These are phyloP conservation scores for Cyphellophora attinorum DNA, from an alignment of 2,329 filamentous ascomycete species.

Conservation along the genomic window DNA sequence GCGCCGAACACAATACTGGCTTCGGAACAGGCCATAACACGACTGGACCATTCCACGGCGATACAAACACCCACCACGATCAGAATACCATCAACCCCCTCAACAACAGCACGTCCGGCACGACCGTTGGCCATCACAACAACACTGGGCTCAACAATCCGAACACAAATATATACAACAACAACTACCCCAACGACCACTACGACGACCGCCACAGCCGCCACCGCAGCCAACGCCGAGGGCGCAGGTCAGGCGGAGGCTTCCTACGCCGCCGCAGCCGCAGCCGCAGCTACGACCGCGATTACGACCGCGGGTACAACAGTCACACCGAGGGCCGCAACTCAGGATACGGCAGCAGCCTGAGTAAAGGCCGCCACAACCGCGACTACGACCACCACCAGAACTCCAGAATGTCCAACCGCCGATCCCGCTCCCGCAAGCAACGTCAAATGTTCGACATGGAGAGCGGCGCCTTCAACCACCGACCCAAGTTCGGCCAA, in stretches of 20 bases:
- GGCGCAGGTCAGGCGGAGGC: too few species aligned
- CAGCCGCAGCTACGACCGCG: background rate
- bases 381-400: background rate
- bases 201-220: background rate
- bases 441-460: constrained; percentile 12
- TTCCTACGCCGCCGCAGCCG: too few species aligned
- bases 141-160: background rate
- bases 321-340: background rate
- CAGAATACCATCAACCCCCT: too few species aligned
- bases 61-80: background rate
- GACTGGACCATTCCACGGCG: background rate
- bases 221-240: too few species aligned
- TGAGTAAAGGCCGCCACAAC: background rate
- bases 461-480: constrained; percentile 32
- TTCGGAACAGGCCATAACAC: background rate
- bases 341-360: background rate
- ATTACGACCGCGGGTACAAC: background rate
- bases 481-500: constrained; percentile 53
- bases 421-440: too few species aligned
- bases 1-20: background rate
- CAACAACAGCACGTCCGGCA: background rate
- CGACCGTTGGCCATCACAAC: background rate
- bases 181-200: background rate
- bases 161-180: background rate
- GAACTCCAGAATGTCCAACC: background rate